Base-by-base conservation (phyloP, 768 basidiomycete species). In the Hericium coralloides region DNA sequence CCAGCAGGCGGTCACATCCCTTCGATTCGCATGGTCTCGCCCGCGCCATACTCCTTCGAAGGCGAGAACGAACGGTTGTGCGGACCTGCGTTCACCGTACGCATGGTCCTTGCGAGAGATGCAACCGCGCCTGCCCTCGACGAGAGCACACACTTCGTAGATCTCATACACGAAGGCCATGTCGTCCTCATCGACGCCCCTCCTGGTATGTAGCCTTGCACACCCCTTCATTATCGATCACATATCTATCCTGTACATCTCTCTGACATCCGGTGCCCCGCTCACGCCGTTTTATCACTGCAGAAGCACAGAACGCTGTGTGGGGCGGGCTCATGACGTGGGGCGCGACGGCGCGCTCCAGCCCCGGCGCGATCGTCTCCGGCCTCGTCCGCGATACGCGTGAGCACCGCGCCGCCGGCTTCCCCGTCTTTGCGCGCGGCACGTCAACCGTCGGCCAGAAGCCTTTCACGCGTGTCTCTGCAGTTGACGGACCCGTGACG, bases 321-420 rank as follows among this genome's bases (percentile, higher is more conserved):
- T 95, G 93, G 93, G 92, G 93, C 22, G 92, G 93, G 18, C 81
- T 92, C 51, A 92, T 93, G 92, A 84, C 90, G 12, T 88, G 89
- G 0, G 90, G 90, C 20, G 92, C 92, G 1, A 80, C 83, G 65
- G 79, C 81, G 12, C 82, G 85, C 56, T 79, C 79, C 18, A 84
- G 83, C 12, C 73, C 74, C 22, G 93, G 90, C 12, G 90, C 87
- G 49, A 74, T 95, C 43, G 86, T 95, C 58, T 89, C 86, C 47
- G 91, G 91, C 10, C 81, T 91, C 15, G 91, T 88, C 71, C 80
- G 94, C 64, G 94, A 98, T 70, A 68, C 93, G 12, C 76, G 78
- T 5, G 94, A 95, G 70, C 89, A 90, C 63, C 79, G 83, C 41
- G 72, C 72, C 4, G 73, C 83, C 9, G 72, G 71, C 4, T 92